Evolutionary conservation across 805 yeast species (phyloP), one percentile per base, ranked within the genome.

Genomic region (Candida nemodendra): DNA sequence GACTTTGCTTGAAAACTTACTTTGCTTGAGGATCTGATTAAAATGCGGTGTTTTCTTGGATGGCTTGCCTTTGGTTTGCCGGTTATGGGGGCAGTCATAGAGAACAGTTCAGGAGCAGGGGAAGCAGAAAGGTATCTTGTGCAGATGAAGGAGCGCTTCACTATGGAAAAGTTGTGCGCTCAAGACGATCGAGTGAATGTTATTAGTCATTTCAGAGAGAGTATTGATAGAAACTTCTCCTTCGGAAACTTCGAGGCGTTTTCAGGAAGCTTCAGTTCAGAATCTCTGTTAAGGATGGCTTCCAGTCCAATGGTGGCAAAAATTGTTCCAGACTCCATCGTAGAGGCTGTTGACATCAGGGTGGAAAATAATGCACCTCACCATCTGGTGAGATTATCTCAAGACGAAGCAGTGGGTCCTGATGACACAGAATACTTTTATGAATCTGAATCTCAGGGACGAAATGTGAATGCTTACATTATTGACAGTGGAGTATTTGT

Each of bases 401-500:
- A 79, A 44, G 62, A 69, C 18, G 62, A 53, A 1, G 56, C 54
- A 2, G 59, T 54, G 14, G 34, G 29, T 5, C 34, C 50, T 9
- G 54, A 55, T 8, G 61, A 55, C 21, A 53, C 21, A 62, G 65
- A 69, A 12, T 84, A 76, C 53, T 62, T 65, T 41, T 84, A 72
- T 50, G 74, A 77, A 32, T 54, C 55, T 0, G 58, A 61, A 0
- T 58, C 57, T 18, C 58, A 60, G 30, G 95, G 95, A 0, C 64
- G 66, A 36, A 76, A 72, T 28, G 84, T 86, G 3, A 74, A 74
- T 39, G 91, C 81, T 0, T 89, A 89, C 57, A 76, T 90, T 30
- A 70, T 88, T 38, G 97, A 89, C 61, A 84, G 95, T 2, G 97
- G 98, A 11, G 78, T 84, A n/a, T 64, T 62, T 46, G 68, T 67